Evolutionary conservation across 2,329 filamentous ascomycete genomes (phyloP), one percentile per base, ranked within the genome.

Genomic region (Fusarium proliferatum): DNA sequence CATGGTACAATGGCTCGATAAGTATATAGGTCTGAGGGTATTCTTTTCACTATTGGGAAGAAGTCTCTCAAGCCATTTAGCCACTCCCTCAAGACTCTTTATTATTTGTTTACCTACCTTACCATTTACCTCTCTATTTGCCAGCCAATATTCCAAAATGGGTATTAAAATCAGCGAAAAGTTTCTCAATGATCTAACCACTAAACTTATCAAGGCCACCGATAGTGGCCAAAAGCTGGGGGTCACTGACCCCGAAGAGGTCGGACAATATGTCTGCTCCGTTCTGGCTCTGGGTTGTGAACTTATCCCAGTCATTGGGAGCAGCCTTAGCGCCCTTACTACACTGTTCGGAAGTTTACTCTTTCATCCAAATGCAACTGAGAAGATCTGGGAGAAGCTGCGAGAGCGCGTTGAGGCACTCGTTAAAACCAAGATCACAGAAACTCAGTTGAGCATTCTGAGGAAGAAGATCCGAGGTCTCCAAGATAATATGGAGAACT

Each of bases 21-120:
- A 13, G 23, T 46, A 46, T 46, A 46, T 46, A 46, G 26, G 8
- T 46, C 11, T 9, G 5, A 12, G 2, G 9, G 8, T 19, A 46
- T 28, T 28, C 17, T 19, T 12, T 19, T 6, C 33, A 19, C 10
- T 12, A 28, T 28, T 9, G 6, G 13, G 13, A 46, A 46, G 7
- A 6, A 9, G 19, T 6, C 5, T 13, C 5, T 5, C 11, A 46
- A 28, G 43, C 12, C 23, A 28, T 46, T 46, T 3, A 8, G 8
- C 23, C 7, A 46, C 8, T 13, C 13, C 43, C 33, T 33, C 2
- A 33, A 33, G 33, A 33, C 33, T 33, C 33, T 33, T 12, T 33
- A 13, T 33, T 13, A 33, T n/a, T 13, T 9, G 0, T 9, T 9
- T n/a, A n/a, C 5, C 12, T 15, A 9, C 12, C 21, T n/a, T 19